Percentiles rank a stretch among this genome's conserved stretches.
Conservation (phyloP, 2,329 filamentous ascomycete genomes). For the Penicillium hesseltinei region DNA sequence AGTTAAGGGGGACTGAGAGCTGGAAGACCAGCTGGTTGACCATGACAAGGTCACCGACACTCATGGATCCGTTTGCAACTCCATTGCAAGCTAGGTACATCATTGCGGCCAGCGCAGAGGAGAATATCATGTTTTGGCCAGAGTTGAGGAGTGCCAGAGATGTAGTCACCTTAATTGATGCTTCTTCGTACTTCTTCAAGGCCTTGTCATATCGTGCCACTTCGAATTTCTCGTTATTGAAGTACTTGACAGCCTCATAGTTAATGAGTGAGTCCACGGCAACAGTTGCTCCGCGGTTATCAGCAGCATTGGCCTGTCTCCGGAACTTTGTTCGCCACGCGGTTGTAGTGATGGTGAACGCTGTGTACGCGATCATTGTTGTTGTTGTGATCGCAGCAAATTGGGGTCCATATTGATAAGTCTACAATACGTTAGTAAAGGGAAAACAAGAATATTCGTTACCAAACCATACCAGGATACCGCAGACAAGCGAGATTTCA, state of each 20-base stretch:
- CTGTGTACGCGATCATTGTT: conserved; percentile 91
- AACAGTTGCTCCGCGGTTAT: conserved; percentile 92
- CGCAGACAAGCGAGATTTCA: conserved; percentile 93
- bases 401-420: conserved; percentile 87
- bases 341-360: conserved; percentile 96
- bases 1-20: conserved; percentile 93
- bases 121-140: conserved; percentile 97
- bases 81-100: conserved; percentile 96
- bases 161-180: conserved; percentile 94
- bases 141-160: conserved; percentile 90
- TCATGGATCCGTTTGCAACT: conserved; percentile 75
- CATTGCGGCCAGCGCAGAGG: conserved; percentile 87
- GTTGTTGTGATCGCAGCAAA: conserved; percentile 87
- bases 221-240: conserved; percentile 98
- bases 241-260: conserved; percentile 98
- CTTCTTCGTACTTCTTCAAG: conserved; percentile 80
- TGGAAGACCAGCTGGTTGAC: conserved; percentile 99
- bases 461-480: conserved; percentile 64
- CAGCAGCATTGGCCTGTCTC: conserved; percentile 90
- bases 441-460: not conserved
- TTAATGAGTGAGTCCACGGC: conserved; percentile 97
- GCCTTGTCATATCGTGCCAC: conserved; percentile 86
- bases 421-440: conserved; percentile 47
- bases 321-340: conserved; percentile 97
- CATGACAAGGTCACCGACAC: conserved; percentile 96